Evolutionary conservation across 2,329 filamentous ascomycete species (phyloP), one percentile per base, ranked within the genome.

Genomic region (Esteya vermicola): DNA sequence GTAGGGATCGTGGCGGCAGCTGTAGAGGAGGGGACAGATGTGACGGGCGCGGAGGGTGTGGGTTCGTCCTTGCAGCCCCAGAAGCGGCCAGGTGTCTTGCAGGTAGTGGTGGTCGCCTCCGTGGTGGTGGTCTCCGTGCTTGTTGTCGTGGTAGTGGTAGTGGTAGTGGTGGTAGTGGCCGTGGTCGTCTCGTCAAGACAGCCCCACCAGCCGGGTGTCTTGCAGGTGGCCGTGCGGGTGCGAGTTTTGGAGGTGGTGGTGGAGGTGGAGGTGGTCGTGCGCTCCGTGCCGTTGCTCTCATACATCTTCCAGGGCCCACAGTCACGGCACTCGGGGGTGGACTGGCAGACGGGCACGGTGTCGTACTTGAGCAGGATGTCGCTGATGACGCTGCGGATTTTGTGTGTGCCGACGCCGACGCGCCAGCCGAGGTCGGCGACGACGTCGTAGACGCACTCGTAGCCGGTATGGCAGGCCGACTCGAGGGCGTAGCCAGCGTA

Each of bases 301-400:
- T 85, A 93, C 67, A 86, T 93, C 53, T 94, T 93, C 91, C 91
- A 96, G 41, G 81, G 78, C 43, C 75, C 84, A 53, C 89, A 96
- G 56, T 98, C 91, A 31, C 82, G 76, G 55, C 91, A 96, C 39
- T 85, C 79, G 19, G 76, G 69, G 7, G 89, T 88, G 23, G 71
- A 67, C 40, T 71, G 72, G 58, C 91, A 96, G 48, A 73, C 63
- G 0, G 91, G 82, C 0, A 93, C 84, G 4, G 68, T 63, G 46
- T 93, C 81, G 52, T 96, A 96, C 50, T 78, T 78, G 52, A 81
- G 70, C 45, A 96, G 71, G 4, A 98, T 84, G 55, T 94, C 84
- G 43, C 78, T 73, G 52, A 98, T 95, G 34, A 95, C 88, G 23
- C 74, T 76, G 43, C 78, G 75, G 50, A 98, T 96, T 55, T 84